Percentiles rank a stretch among this genome's conserved stretches.
Conservation (phyloP, 768 basidiomycete species). For the Russula compacta region DNA sequence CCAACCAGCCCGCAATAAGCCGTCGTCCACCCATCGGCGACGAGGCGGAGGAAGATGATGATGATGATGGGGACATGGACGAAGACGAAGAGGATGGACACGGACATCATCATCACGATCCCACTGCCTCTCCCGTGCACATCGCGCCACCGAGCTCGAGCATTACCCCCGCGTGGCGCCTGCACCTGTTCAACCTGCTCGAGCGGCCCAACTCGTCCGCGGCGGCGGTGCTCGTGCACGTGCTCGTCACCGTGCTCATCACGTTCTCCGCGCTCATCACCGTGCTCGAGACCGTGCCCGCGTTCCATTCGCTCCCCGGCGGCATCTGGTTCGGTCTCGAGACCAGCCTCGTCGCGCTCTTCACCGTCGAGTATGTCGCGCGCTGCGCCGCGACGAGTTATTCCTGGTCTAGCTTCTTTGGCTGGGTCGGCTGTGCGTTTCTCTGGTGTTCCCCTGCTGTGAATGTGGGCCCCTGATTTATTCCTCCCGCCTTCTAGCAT, state of each 20-base stretch:
- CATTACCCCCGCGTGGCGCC: conserved; percentile 44
- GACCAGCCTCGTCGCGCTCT: conserved; percentile 73
- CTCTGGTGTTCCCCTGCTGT: neutral
- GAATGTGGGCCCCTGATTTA: neutral
- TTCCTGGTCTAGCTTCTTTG: conserved; percentile 48
- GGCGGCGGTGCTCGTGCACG: conserved; percentile 68
- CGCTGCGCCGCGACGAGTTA: conserved; percentile 69
- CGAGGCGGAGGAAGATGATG: neutral
- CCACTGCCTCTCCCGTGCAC: neutral
- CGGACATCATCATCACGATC: neutral
- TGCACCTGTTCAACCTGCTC: conserved; percentile 57
- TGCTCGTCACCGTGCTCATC: conserved; percentile 62
- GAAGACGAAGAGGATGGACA: neutral
- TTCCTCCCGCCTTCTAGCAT: conserved; percentile 36
- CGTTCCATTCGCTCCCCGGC: conserved; percentile 59
- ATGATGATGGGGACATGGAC: neutral
- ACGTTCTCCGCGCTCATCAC: conserved; percentile 68
- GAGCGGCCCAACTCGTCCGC: conserved; percentile 73
- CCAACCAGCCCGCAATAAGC: neutral
- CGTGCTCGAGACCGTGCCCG: conserved; percentile 70
- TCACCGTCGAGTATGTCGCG: conserved; percentile 77
- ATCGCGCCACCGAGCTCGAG: neutral
- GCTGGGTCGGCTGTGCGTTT: conserved; percentile 61
- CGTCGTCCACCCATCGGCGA: neutral
- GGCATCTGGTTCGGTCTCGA: conserved; percentile 83